Evolutionary conservation across 2,329 filamentous ascomycete species (phyloP).

Genomic region (Cryphonectria naterciae): DNA sequence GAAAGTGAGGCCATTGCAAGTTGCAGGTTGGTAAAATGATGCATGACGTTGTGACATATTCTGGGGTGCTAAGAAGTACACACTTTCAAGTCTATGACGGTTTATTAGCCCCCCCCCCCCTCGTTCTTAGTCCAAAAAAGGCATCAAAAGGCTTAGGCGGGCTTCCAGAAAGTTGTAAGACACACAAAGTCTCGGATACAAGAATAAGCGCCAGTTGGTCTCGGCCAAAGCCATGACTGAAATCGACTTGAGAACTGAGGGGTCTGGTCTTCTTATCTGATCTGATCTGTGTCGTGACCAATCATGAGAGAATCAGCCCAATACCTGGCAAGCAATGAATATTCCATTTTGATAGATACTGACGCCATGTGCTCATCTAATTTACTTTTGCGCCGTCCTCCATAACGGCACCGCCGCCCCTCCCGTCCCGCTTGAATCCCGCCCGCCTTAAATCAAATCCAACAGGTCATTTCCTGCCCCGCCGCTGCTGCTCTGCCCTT

Average conservation of each 20-base stretch:
- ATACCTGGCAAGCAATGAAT: background rate
- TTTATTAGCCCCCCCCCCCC: background rate
- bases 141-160: background rate
- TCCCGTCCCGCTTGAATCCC: background rate
- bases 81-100: background rate
- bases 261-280: background rate
- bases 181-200: background rate
- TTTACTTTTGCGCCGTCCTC: constrained; percentile 16
- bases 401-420: background rate
- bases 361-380: constrained; percentile 16
- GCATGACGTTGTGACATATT: background rate
- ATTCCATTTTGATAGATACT: constrained; percentile 13
- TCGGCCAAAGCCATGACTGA: no score
- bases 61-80: background rate
- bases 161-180: background rate
- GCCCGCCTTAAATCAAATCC: constrained; percentile 53
- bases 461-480: constrained; percentile 62
- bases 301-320: background rate
- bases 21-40: no score
- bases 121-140: background rate
- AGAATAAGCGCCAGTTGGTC: background rate
- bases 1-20: background rate
- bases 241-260: background rate
- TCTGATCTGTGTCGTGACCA: background rate
- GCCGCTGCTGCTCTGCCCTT: constrained; percentile 46